Evolutionary conservation across 202 grass and related monocot genomes (phyloP).

Genomic region (Eragrostis tef): DNA sequence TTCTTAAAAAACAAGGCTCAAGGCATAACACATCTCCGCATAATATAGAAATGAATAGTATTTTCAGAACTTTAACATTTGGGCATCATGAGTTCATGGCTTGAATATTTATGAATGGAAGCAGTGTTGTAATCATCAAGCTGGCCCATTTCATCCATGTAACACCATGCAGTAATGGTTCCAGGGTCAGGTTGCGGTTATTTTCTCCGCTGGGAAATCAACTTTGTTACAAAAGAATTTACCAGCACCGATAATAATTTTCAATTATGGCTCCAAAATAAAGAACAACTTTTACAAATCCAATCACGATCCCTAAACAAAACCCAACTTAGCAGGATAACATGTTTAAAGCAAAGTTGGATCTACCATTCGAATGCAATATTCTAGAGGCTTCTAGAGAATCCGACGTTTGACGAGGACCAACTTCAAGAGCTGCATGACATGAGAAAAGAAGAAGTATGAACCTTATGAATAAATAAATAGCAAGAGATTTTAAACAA

Average conservation of each 20-base stretch:
- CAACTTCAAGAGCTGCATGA: constrained; percentile 79
- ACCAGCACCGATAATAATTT: neutral
- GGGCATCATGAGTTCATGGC: neutral
- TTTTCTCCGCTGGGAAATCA: neutral
- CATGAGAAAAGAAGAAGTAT: constrained; percentile 41
- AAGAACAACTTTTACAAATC: constrained; percentile 3
- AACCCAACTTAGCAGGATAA: constrained; percentile 6
- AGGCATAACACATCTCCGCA: constrained; percentile 2
- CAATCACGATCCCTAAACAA: neutral
- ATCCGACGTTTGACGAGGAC: constrained; percentile 70
- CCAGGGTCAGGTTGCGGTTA: neutral
- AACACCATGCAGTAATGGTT: constrained; percentile 32
- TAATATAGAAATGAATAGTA: constrained; percentile 26
- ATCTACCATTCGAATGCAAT: constrained; percentile 85
- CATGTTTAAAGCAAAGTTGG: constrained; percentile 13
- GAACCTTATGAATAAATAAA: constrained; percentile 29
- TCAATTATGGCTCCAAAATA: constrained; percentile 1
- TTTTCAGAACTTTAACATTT: constrained; percentile 21
- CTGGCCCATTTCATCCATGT: constrained; percentile 16
- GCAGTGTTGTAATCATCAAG: constrained; percentile 8
- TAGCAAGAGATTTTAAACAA: constrained; percentile 44
- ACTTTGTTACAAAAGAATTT: neutral
- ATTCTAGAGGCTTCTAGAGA: constrained; percentile 73
- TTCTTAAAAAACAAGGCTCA: constrained; percentile 14
- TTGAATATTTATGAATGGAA: constrained; percentile 25